A percentile compares a stretch with the other conserved stretches of the same genome.
Evolutionary conservation across 805 yeast species (phyloP).

Genomic region (Candida ipomoeae): DNA sequence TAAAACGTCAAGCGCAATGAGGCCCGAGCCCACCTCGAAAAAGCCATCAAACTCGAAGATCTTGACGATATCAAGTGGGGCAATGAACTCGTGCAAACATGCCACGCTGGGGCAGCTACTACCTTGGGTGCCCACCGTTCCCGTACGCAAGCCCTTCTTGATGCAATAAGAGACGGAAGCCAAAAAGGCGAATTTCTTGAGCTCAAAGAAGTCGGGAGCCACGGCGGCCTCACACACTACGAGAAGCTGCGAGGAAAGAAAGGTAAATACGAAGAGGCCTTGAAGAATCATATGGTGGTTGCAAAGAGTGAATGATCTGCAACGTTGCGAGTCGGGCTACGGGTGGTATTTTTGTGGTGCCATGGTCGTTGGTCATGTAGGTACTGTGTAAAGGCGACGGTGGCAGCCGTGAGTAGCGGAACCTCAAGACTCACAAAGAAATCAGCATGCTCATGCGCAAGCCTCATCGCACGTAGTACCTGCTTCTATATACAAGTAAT

Average conservation of each 20-base stretch:
- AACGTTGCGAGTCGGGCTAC: background rate
- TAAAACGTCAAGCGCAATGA: constrained; percentile 46
- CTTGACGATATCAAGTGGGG: constrained; percentile 32
- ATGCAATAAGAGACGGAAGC: constrained; percentile 38
- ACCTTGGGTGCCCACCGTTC: constrained; percentile 20
- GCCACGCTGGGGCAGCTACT: constrained; percentile 23
- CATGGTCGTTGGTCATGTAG: background rate
- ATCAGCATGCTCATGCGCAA: background rate
- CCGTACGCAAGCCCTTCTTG: constrained; percentile 25
- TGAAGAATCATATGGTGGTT: background rate
- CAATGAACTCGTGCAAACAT: constrained; percentile 21
- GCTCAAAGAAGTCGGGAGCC: constrained; percentile 19
- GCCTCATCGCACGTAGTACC: background rate
- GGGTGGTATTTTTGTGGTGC: background rate
- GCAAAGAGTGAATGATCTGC: background rate
- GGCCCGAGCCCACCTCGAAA: constrained; percentile 52
- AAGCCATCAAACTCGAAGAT: constrained; percentile 39
- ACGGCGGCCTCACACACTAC: background rate
- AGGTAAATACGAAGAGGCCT: background rate
- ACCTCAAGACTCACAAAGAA: background rate
- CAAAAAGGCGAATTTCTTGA: constrained; percentile 31
- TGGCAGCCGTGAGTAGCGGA: background rate
- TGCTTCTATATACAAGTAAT: background rate
- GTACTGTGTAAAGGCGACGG: background rate
- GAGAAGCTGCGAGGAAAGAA: background rate